A percentile compares a stretch with the other conserved stretches of the same genome.
phyloP scores from a whole-genome alignment of 1,284 basidiomycete species.

The Athelia psychrophila region DNA sequence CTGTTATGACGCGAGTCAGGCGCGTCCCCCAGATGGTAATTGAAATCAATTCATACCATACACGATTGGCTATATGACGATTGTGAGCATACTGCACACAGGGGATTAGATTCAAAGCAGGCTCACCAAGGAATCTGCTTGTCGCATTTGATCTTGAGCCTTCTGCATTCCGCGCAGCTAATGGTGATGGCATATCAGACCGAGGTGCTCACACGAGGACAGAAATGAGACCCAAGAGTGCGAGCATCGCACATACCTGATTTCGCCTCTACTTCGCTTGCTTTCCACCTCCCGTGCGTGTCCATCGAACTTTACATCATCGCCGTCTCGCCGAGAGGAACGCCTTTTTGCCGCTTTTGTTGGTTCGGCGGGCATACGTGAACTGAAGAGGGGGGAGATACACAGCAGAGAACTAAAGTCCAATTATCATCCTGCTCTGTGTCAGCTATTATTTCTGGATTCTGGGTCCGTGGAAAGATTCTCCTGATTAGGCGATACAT shows the following conservation, averaged over 20 bases:
- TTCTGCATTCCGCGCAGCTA: slow-evolving; percentile 65
- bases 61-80: slow-evolving; percentile 3
- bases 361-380: slow-evolving; percentile 46
- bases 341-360: slow-evolving; percentile 45
- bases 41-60: not conserved
- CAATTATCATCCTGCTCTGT: not conserved
- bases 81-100: slow-evolving; percentile 1
- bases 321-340: slow-evolving; percentile 41
- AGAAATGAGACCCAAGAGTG: not conserved
- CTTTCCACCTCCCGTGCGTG: slow-evolving; percentile 52
- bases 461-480: not conserved
- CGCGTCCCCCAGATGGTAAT: slow-evolving; percentile 16
- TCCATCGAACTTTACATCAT: slow-evolving; percentile 46
- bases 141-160: slow-evolving; percentile 75
- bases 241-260: slow-evolving; percentile 6
- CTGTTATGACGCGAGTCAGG: slow-evolving; percentile 21
- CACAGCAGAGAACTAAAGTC: not conserved
- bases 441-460: not conserved
- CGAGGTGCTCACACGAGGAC: too few relatives aligned
- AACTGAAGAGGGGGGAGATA: not conserved
- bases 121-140: slow-evolving; percentile 66
- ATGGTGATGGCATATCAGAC: slow-evolving; percentile 41
- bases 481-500: too few relatives aligned
- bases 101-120: not conserved
- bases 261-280: slow-evolving; percentile 45